Conservation (phyloP, 2,329 filamentous ascomycete genomes). For the Colletotrichum siamense region DNA sequence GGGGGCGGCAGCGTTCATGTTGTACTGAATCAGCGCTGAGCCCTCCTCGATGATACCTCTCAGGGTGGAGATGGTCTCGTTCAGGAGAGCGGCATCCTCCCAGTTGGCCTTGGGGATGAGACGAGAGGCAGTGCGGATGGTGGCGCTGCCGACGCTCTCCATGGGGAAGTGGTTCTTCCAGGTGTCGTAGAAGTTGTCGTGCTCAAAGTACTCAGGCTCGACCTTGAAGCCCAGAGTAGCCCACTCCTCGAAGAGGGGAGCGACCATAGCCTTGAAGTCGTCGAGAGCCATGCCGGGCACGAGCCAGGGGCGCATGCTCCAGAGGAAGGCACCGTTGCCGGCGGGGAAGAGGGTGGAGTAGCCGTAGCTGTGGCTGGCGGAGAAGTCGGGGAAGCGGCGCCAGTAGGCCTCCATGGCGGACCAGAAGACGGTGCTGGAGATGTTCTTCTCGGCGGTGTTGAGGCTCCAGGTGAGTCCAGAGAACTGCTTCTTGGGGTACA, state of each 20-base stretch:
- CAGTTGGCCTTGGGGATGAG: constrained; percentile 45
- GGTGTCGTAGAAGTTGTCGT: constrained; percentile 39
- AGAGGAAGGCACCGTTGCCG: constrained; percentile 27
- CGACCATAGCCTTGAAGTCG: constrained; percentile 36
- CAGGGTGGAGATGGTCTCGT: constrained; percentile 32
- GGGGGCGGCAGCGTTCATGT: constrained; percentile 24
- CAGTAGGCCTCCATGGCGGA: constrained; percentile 36
- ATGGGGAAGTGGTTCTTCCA: constrained; percentile 46
- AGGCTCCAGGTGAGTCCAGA: constrained; percentile 36
- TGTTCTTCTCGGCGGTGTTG: constrained; percentile 29
- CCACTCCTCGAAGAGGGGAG: constrained; percentile 34
- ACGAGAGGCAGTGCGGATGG: constrained; percentile 38
- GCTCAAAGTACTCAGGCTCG: constrained; percentile 35
- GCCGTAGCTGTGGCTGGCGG: constrained; percentile 31
- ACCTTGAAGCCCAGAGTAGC: constrained; percentile 32
- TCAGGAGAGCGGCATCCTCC: constrained; percentile 22
- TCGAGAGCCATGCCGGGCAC: constrained; percentile 37
- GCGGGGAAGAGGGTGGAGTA: constrained; percentile 26
- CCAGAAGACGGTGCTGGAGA: constrained; percentile 35
- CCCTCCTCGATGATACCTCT: constrained; percentile 27
- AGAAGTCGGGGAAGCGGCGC: constrained; percentile 33
- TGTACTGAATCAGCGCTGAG: constrained; percentile 25
- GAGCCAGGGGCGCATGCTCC: constrained; percentile 38
- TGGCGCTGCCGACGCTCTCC: constrained; percentile 31
- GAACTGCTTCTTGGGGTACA: constrained; percentile 36